Percentiles rank a stretch among this genome's conserved stretches.
These are phyloP conservation scores for Mycocalia duriaeana DNA, from an alignment of 1,284 basidiomycete species.

Conservation along the genomic window DNA sequence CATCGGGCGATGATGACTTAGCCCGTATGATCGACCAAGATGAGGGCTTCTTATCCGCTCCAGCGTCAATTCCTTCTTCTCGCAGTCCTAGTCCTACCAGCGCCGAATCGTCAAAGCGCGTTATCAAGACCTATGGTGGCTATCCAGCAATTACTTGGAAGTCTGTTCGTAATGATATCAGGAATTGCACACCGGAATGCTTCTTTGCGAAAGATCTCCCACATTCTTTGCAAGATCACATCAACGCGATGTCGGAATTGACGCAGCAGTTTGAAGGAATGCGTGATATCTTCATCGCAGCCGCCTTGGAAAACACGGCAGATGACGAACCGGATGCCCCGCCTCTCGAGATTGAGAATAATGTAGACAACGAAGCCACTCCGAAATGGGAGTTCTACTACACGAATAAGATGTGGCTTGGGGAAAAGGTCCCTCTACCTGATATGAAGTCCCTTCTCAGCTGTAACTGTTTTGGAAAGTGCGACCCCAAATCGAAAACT, in stretches of 20 bases:
- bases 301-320: constrained; percentile 50
- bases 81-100: too few species aligned
- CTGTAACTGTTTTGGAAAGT: constrained; percentile 71
- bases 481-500: constrained; percentile 61
- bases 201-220: constrained; percentile 39
- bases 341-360: constrained; percentile 58
- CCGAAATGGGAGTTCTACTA: constrained; percentile 78
- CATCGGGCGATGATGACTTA: background rate
- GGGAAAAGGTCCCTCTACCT: constrained; percentile 60
- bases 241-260: constrained; percentile 37
- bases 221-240: constrained; percentile 45
- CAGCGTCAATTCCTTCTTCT: too few species aligned
- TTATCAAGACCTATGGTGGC: constrained; percentile 19
- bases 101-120: too few species aligned
- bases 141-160: constrained; percentile 31
- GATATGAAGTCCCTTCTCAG: constrained; percentile 53
- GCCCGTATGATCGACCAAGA: background rate
- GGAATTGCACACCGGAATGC: constrained; percentile 27
- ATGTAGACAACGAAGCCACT: constrained; percentile 58
- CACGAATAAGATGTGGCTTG: constrained; percentile 72
- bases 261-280: constrained; percentile 30
- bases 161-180: constrained; percentile 22
- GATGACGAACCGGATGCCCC: constrained; percentile 65
- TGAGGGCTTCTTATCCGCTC: constrained; percentile 7
- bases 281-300: constrained; percentile 48